phyloP scores from a whole-genome alignment of 2,329 filamentous ascomycete species.

The Alternaria arbusti region DNA sequence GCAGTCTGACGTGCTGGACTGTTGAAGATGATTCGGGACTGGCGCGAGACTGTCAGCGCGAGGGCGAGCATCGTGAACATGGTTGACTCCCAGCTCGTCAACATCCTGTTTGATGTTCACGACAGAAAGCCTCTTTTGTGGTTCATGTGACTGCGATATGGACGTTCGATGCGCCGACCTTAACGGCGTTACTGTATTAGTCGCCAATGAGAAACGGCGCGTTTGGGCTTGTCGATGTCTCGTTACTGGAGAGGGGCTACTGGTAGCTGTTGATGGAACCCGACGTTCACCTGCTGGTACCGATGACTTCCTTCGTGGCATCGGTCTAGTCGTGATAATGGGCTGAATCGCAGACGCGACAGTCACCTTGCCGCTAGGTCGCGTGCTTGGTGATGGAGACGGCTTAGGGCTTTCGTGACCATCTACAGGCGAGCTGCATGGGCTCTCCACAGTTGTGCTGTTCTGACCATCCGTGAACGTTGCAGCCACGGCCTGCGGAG shows the following conservation, averaged over 20 bases:
- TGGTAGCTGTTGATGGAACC: conserved; percentile 9
- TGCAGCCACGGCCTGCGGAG: conserved; percentile 5
- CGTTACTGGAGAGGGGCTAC: conserved; percentile 24
- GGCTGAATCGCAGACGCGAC: background rate
- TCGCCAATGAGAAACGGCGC: conserved; percentile 12
- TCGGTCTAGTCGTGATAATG: background rate
- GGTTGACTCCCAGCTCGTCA: conserved; percentile 4
- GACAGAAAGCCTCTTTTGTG: conserved; percentile 21
- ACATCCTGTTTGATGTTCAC: conserved; percentile 15
- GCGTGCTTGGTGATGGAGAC: conserved; percentile 11
- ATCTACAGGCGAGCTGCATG: conserved; percentile 4
- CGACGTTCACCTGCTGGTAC: conserved; percentile 7
- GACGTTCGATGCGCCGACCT: conserved; percentile 3
- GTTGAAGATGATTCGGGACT: conserved; percentile 33
- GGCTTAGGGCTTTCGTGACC: conserved; percentile 5
- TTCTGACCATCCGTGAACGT: background rate
- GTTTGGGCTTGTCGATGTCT: conserved; percentile 20
- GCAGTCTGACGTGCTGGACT: conserved; percentile 24
- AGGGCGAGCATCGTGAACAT: conserved; percentile 5
- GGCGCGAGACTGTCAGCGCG: conserved; percentile 29
- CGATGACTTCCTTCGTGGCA: conserved; percentile 11
- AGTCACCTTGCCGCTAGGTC: conserved; percentile 4
- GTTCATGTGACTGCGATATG: conserved; percentile 16
- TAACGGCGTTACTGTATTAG: conserved; percentile 5
- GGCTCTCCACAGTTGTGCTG: background rate